Base-by-base conservation (phyloP, 2,329 filamentous ascomycete genomes). In the Neurospora sp. region DNA sequence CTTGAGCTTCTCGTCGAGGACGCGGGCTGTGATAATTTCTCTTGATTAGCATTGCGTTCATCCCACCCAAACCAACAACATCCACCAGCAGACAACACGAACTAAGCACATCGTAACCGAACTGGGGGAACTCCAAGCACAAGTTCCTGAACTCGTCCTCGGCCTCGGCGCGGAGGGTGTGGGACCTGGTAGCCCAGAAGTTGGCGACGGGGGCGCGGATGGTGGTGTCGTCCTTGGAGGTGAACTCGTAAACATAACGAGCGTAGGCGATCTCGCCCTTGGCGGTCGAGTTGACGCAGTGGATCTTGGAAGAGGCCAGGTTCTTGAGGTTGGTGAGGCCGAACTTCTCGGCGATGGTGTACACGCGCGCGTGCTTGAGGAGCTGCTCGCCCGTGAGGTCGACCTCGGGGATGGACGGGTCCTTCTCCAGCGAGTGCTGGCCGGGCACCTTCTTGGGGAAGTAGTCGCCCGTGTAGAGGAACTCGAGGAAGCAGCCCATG, bases 221-320 rank as follows among this genome's bases (percentile, higher is more conserved):
- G 2, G 87, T 87, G 12, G 81, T 82, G 80, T 97, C 92, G 71
- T 91, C 88, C 67, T 84, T 80, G 69, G 82, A 80, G 11, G 92
- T 96, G 81, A 92, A 88, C 71, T 88, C 88, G 83, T 97, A 97
- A 39, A 97, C 91, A 82, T 93, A 97, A 78, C 93, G 89, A 8
- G 94, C 94, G 80, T 97, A 97, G 36, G 90, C 88, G 77, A 97
- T 94, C 83, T 97, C 94, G 79, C 93, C 94, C 81, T 90, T 91
- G 41, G 93, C 92, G 0, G 92, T 96, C 65, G 91, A 92, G 77
- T 93, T 91, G 76, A 97, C 91, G 79, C 92, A 92, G 83, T 97
- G 93, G 76, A 97, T 97, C 84, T 97, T 97, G 78, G 88, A 89
- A 78, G 92, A 92, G 2, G 93, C 91, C 37, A 97, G 88, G 19